These are phyloP conservation scores for Lycium ferocissimum DNA, from an alignment of 257 asterid genomes.

Conservation along the genomic window DNA sequence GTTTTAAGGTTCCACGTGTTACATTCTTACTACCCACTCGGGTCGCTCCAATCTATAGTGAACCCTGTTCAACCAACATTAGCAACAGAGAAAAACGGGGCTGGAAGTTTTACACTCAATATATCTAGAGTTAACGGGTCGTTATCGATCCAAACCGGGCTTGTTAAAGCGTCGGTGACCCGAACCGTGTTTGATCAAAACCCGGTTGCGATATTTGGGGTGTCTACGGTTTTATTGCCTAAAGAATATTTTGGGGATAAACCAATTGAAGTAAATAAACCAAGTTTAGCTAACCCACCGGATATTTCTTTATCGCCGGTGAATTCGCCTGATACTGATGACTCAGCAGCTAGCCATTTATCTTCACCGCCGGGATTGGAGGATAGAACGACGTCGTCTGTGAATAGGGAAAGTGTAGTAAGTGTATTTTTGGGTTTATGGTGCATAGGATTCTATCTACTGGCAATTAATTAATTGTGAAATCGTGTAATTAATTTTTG, in stretches of 20 bases:
- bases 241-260: slow-evolving; percentile 67
- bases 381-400: slow-evolving; percentile 42
- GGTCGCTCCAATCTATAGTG: slow-evolving; percentile 63
- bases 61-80: slow-evolving; percentile 88
- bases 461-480: slow-evolving; percentile 12
- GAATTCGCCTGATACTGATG: slow-evolving; percentile 43
- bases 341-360: slow-evolving; percentile 55
- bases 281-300: slow-evolving; percentile 63
- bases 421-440: slow-evolving; percentile 50
- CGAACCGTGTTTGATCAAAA: slow-evolving; percentile 90
- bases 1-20: slow-evolving; percentile 65
- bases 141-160: slow-evolving; percentile 74
- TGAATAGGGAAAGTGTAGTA: slow-evolving; percentile 30
- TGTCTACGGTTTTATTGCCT: slow-evolving; percentile 75
- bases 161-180: slow-evolving; percentile 69
- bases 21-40: slow-evolving; percentile 69
- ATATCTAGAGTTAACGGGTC: slow-evolving; percentile 76
- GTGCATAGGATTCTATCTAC: slow-evolving; percentile 53
- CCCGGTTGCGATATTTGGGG: slow-evolving; percentile 89
- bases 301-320: slow-evolving; percentile 55
- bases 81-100: slow-evolving; percentile 83
- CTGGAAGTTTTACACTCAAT: slow-evolving; percentile 73
- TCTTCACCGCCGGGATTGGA: slow-evolving; percentile 61
- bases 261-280: slow-evolving; percentile 55
- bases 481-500: neutral